Percentiles rank a stretch among this genome's conserved stretches.
Evolutionary conservation across 164 flowering plant species (phyloP).

Genomic region (Annona squamosa): DNA sequence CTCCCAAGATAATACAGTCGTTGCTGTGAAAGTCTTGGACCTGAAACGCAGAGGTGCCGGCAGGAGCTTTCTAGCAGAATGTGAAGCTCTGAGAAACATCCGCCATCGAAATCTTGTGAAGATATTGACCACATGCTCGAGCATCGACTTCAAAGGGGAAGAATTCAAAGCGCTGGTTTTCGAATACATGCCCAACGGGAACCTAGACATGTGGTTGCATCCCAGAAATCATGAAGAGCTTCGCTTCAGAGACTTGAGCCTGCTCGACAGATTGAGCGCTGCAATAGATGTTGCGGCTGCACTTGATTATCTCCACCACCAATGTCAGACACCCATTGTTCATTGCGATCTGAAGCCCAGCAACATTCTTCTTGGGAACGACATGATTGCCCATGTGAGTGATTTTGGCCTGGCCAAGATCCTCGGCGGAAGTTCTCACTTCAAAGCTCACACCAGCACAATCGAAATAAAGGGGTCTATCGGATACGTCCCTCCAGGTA

Average conservation of each 20-base stretch:
- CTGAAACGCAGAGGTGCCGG: constrained; percentile 27
- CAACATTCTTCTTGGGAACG: no score
- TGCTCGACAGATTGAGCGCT: constrained; percentile 15
- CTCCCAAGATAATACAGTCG: constrained; percentile 1
- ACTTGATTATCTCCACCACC: no score
- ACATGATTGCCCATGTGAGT: no score
- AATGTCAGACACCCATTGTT: no score
- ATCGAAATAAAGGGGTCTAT: no score
- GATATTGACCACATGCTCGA: constrained; percentile 30
- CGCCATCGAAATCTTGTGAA: constrained; percentile 29
- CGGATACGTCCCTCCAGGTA: no score
- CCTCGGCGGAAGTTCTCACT: no score
- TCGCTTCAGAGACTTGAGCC: constrained; percentile 8
- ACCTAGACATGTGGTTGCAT: constrained; percentile 26
- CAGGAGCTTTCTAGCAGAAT: constrained; percentile 33
- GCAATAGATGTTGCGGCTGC: constrained; percentile 22
- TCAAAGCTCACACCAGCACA: no score
- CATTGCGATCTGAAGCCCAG: no score
- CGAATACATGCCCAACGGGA: constrained; percentile 27
- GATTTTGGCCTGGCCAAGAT: no score
- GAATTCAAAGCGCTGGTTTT: constrained; percentile 29
- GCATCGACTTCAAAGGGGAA: constrained; percentile 22
- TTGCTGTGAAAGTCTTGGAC: constrained; percentile 14
- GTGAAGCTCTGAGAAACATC: constrained; percentile 26
- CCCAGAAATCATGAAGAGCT: not conserved